Evolutionary conservation across 805 yeast species (phyloP), one percentile per base, ranked within the genome.

Genomic region (Wickerhamomyces mucosus): DNA sequence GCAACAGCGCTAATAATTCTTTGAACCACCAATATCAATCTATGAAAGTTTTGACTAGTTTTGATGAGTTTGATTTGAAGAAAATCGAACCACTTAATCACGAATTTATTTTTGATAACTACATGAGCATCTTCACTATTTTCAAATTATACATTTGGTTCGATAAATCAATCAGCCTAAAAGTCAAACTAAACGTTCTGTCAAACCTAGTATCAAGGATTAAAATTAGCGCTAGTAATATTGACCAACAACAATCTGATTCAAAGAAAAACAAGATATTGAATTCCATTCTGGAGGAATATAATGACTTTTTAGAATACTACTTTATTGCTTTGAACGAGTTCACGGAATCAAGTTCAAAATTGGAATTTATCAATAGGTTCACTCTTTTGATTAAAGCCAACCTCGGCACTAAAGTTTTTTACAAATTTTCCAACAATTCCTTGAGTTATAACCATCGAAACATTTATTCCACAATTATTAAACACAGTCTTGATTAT

Each of bases 311-410:
- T 19, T 37, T 37, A 14, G 18, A 14, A 6, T 21, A 14, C 12
- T 40, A 40, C 21, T 22, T 35, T n/a, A 13, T 21, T 5, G 18
- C 18, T 15, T 26, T 37, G 7, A 18, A 14, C 3, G n/a, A 25
- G 2, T 18, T 29, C 7, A 12, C 15, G 2, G 28, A 26, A 16
- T 25, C 34, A 11, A 15, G 23, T 6, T 22, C 22, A 8, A 33
- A 21, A 24, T 15, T 39, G 18, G 46, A 38, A 21, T 33, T 37
- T 22, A 27, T 48, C 18, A 43, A 40, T 19, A 40, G 39, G 17
- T 33, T 34, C 13, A 27, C 41, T 4, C 26, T 39, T 4, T 21
- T 42, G 7, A 9, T 45, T 5, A 46, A 39, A 29, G 30, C 42
- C 3, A 40, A 38, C 12, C 41, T 48, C 28, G 48, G 49, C 4